phyloP scores from a whole-genome alignment of 306 rosid genomes.

The apple (Malus domestica) region DNA sequence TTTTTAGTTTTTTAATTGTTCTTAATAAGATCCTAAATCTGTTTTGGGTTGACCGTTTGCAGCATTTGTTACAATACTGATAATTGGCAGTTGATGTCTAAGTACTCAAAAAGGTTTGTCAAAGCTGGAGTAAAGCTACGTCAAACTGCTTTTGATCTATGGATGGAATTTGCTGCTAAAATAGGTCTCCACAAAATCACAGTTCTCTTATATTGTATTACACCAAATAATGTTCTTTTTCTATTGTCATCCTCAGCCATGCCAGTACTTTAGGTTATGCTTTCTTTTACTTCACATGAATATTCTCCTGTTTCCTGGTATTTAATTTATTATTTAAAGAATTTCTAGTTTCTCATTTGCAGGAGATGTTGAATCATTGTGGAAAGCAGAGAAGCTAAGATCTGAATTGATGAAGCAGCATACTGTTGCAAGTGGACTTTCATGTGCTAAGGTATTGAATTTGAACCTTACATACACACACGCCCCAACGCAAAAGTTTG shows the following conservation, averaged over 20 bases:
- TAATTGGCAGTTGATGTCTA: constrained; percentile 62
- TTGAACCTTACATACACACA: background rate
- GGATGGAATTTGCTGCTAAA: constrained; percentile 78
- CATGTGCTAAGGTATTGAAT: constrained; percentile 69
- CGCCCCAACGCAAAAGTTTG: background rate
- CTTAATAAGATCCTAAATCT: constrained; percentile 16
- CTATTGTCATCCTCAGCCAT: background rate
- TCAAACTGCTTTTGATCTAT: constrained; percentile 53
- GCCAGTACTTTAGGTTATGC: background rate
- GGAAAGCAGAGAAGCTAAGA: constrained; percentile 73
- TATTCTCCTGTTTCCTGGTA: background rate
- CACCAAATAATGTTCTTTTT: background rate
- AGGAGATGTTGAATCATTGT: constrained; percentile 66
- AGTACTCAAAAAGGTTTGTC: constrained; percentile 64
- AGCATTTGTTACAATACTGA: constrained; percentile 75
- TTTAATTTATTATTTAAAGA: constrained; percentile 15
- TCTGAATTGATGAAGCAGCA: constrained; percentile 61
- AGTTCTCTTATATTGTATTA: constrained; percentile 4
- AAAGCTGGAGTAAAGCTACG: constrained; percentile 72
- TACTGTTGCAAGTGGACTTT: constrained; percentile 57
- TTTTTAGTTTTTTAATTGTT: constrained; percentile 3
- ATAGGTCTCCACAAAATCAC: constrained; percentile 36
- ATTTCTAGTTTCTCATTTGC: constrained; percentile 18
- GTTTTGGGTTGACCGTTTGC: constrained; percentile 33
- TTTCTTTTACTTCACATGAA: constrained; percentile 6